Conservation (phyloP, 2,329 filamentous ascomycete genomes). For the Zymoseptoria pseudotritici region DNA sequence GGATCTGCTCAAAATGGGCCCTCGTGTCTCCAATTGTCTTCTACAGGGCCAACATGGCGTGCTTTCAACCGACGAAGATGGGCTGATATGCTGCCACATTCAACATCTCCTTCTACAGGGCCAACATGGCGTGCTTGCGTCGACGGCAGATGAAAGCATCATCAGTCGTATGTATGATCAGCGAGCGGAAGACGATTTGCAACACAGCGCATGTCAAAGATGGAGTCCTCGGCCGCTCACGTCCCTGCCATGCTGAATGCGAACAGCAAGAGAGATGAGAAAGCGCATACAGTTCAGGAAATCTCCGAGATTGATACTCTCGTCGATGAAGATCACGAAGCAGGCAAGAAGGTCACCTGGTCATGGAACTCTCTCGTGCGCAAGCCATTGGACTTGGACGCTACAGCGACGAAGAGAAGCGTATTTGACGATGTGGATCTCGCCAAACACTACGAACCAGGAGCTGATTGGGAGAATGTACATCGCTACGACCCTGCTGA, state of each 20-base stretch:
- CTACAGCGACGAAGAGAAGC: slow-evolving; percentile 13
- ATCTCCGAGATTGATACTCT: neutral
- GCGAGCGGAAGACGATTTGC: neutral
- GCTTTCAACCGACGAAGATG: neutral
- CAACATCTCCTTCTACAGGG: neutral
- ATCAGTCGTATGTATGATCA: neutral
- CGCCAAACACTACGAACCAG: slow-evolving; percentile 32
- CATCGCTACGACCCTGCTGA: slow-evolving; percentile 53
- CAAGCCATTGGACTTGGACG: slow-evolving; percentile 4
- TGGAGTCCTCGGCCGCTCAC: neutral
- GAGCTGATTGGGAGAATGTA: slow-evolving; percentile 46
- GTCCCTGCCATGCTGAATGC: neutral
- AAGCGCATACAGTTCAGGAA: neutral
- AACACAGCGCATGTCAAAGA: neutral
- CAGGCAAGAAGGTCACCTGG: neutral
- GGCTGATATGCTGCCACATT: neutral
- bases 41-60: neutral
- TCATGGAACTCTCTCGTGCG: neutral
- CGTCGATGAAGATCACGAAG: neutral
- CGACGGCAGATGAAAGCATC: neutral
- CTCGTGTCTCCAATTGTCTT: neutral
- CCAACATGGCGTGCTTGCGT: neutral
- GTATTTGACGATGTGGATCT: slow-evolving; percentile 43
- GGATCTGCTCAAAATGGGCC: neutral
- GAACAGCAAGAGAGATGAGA: neutral